Percentiles rank a stretch among this genome's conserved stretches.
Evolutionary conservation across 2,329 filamentous ascomycete genomes (phyloP).

Genomic region (Drechslera avenae): DNA sequence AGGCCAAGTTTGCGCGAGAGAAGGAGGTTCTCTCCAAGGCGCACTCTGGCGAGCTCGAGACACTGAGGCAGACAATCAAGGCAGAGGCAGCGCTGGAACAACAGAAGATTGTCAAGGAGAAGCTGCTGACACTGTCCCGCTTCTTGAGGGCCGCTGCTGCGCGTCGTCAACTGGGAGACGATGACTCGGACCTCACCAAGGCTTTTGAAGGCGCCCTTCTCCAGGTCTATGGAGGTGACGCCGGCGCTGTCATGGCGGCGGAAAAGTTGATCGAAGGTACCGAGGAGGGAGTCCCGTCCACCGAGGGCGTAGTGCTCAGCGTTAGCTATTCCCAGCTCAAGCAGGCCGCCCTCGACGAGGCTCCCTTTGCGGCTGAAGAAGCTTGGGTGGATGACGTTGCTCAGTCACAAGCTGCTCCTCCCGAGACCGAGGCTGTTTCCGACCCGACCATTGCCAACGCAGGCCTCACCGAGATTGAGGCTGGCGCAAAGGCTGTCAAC

Average conservation of each 20-base stretch:
- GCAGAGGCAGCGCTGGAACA: slow-evolving; percentile 57
- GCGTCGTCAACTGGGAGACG: slow-evolving; percentile 71
- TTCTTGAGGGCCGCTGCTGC: slow-evolving; percentile 81
- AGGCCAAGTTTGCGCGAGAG: slow-evolving; percentile 63
- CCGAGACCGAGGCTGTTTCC: slow-evolving; percentile 50
- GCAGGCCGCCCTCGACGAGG: slow-evolving; percentile 53
- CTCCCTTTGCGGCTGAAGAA: slow-evolving; percentile 61
- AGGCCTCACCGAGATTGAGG: slow-evolving; percentile 69
- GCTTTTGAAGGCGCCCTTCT: slow-evolving; percentile 81
- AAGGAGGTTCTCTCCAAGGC: slow-evolving; percentile 60
- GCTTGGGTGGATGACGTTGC: slow-evolving; percentile 56
- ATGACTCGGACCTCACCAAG: slow-evolving; percentile 75
- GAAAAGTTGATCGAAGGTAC: slow-evolving; percentile 76
- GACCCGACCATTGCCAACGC: slow-evolving; percentile 73
- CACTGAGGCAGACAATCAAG: slow-evolving; percentile 59
- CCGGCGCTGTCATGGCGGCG: slow-evolving; percentile 74
- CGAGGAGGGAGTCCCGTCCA: slow-evolving; percentile 68
- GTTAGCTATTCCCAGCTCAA: slow-evolving; percentile 71
- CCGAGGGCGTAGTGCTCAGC: slow-evolving; percentile 66
- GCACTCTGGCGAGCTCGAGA: slow-evolving; percentile 64
- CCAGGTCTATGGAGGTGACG: slow-evolving; percentile 78
- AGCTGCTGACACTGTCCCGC: slow-evolving; percentile 73
- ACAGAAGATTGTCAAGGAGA: slow-evolving; percentile 60
- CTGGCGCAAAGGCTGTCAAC: slow-evolving; percentile 37
- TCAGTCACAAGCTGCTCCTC: slow-evolving; percentile 49